Conservation (phyloP, 139 green algal species). For the Tetraselmis striata region DNA sequence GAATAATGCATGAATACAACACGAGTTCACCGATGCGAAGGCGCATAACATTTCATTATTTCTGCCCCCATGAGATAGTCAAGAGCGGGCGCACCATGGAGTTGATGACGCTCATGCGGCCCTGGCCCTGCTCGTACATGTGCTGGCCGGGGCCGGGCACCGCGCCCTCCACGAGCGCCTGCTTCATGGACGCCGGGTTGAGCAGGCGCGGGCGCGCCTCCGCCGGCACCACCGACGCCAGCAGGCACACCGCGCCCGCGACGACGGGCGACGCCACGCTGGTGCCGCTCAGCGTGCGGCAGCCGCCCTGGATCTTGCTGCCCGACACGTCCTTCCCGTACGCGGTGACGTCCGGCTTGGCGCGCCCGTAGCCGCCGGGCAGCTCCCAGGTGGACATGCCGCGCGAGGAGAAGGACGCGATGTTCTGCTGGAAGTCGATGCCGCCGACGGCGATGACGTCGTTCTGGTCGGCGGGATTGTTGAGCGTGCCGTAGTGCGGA, state of each 20-base stretch:
- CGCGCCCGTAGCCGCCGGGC: conserved; percentile 53
- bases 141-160: conserved; percentile 52
- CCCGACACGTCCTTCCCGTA: conserved; percentile 90
- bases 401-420: conserved; percentile 86
- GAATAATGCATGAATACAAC: no score
- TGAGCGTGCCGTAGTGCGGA: conserved; percentile 93
- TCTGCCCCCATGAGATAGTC: no score
- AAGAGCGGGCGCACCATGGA: neutral
- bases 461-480: conserved; percentile 96
- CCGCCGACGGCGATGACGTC: conserved; percentile 97
- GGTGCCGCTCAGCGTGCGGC: conserved; percentile 51
- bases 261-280: conserved; percentile 94
- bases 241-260: conserved; percentile 84
- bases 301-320: conserved; percentile 60
- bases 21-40: no score
- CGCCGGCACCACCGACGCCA: conserved; percentile 79
- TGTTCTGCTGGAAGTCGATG: conserved; percentile 78
- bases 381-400: conserved; percentile 98
- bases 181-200: conserved; percentile 99
- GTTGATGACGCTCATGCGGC: conserved; percentile 5
- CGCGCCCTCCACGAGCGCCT: conserved; percentile 92
- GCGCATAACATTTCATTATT: no score
- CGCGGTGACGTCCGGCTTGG: conserved; percentile 92
- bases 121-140: conserved; percentile 72
- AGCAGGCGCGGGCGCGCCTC: conserved; percentile 66